Evolutionary conservation across 106 monocot species (phyloP).

Genomic region (Dendrobium huoshanense): DNA sequence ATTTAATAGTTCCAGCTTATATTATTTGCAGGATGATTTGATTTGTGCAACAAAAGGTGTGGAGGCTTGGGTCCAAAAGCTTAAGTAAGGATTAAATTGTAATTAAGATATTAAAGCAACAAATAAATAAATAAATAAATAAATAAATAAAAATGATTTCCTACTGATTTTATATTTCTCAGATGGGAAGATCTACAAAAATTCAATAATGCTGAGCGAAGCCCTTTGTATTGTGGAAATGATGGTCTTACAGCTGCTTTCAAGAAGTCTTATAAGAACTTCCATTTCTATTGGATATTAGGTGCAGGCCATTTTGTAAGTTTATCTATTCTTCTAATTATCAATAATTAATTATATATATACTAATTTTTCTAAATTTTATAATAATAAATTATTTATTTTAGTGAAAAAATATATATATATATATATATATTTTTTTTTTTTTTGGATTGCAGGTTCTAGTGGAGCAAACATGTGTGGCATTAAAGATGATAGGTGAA

Average conservation of each 20-base stretch:
- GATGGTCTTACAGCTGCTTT: conserved; percentile 43
- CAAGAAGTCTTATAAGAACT: conserved; percentile 44
- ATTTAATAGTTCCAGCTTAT: no score
- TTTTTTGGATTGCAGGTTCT: conserved; percentile 37
- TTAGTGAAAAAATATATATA: no score
- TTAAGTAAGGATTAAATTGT: conserved; percentile 39
- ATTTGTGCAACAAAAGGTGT: conserved; percentile 69
- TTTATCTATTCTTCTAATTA: neutral
- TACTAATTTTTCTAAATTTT: no score
- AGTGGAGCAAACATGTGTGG: conserved; percentile 54
- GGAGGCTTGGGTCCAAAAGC: conserved; percentile 72
- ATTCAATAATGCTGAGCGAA: conserved; percentile 30
- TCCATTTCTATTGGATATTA: conserved; percentile 84
- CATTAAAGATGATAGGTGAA: conserved; percentile 61
- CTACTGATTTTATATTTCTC: neutral
- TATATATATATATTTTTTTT: no score
- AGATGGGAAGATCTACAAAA: conserved; percentile 66
- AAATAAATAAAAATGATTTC: neutral
- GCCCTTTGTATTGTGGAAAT: conserved; percentile 40
- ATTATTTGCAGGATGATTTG: conserved; percentile 44
- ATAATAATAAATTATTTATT: no score
- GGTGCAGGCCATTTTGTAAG: conserved; percentile 87
- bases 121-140: no score
- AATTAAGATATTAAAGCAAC: no score
- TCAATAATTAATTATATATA: no score